These are phyloP conservation scores for Fusarium agapanthi DNA, from an alignment of 2,329 filamentous ascomycete genomes.

Conservation along the genomic window DNA sequence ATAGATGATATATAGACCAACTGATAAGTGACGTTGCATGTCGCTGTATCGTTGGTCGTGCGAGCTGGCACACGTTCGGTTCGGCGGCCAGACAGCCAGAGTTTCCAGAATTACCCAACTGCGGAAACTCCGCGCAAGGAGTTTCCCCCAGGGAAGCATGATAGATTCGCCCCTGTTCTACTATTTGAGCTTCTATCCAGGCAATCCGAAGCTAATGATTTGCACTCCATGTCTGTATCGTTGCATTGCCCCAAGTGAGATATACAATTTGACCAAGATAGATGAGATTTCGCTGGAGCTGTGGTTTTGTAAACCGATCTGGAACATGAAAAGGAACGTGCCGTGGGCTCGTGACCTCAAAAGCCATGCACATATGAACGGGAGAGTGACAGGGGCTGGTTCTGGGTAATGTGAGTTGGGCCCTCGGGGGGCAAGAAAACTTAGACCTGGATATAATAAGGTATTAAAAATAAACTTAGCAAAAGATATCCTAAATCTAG, in stretches of 20 bases:
- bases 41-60: not conserved
- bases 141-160: conserved; percentile 14
- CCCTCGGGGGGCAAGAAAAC: too few relatives aligned
- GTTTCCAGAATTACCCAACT: conserved; percentile 13
- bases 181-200: not conserved
- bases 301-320: not conserved
- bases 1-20: not conserved
- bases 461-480: too few relatives aligned
- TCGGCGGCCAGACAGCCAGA: conserved; percentile 23
- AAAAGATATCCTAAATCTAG: too few relatives aligned
- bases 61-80: conserved; percentile 2
- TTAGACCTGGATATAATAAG: too few relatives aligned
- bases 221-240: not conserved
- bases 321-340: conserved; percentile 4
- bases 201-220: conserved; percentile 12
- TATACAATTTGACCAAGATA: not conserved
- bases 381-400: conserved; percentile 26
- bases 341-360: conserved; percentile 35
- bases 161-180: conserved; percentile 12
- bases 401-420: conserved; percentile 7
- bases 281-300: not conserved
- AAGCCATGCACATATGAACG: not conserved
- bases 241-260: not conserved
- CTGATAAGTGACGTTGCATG: conserved; percentile 4
- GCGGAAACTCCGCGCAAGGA: conserved; percentile 27